Evolutionary conservation across 257 asterid species (phyloP), one percentile per base, ranked within the genome.

Genomic region (Lycium barbarum): DNA sequence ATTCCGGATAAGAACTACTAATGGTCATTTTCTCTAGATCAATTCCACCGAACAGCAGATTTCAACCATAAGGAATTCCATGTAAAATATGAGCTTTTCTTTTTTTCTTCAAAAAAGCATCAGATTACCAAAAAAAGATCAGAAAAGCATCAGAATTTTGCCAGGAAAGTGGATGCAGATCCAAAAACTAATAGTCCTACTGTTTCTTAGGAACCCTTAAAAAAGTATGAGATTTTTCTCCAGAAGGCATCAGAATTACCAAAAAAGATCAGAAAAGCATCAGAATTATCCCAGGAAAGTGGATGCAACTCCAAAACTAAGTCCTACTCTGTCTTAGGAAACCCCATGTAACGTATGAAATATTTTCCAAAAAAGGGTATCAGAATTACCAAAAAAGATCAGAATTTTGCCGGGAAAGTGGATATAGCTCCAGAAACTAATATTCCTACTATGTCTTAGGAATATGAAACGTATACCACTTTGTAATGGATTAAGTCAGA

Each of bases 361-460:
- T 49, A 0, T 76, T 76, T 47, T 8, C 33, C 33, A 9, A 0
- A 1, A 26, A 36, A 38, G 17, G 26, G 63, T 14, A 76, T 76
- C 82, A 76, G 15, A 51, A 0, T 53, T 14, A 74, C 62, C 62
- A 51, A 12, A 76, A 76, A 22, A 5, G 38, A 80, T 59, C 55
- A 57, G 84, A 74, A 12, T 22, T 0, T 0, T 62, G 49, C 76
- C 12, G 76, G 57, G 57, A 63, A 81, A 81, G 17, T 81, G 78
- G 84, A 62, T 9, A 2, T 74, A 78, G 33, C 82, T 53, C 82
- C 47, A 78, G 63, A 78, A 78, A 33, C 49, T 45, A 81, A 7
- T 43, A 63, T 26, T 53, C 84, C 84, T 59, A 22, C 73, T 81
- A 43, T 45, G 49, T 62, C 74, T 62, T 62, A 61, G 62, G 62